Base-by-base conservation (phyloP, 208 protist species). In the Angomonas ambiguus region DNA sequence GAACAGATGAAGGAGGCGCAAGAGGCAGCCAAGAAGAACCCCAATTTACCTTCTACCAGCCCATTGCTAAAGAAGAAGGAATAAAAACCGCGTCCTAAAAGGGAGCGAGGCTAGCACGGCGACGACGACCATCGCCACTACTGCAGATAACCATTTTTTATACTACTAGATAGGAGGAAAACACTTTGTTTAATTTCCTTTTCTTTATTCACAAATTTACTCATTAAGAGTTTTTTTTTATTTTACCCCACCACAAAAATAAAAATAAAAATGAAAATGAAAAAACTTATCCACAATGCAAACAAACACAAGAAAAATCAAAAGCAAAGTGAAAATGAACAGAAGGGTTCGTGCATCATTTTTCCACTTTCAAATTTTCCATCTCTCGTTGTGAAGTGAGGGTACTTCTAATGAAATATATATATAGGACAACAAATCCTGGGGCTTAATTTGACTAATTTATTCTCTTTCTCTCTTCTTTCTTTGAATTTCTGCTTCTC, bases 1-100 rank as follows among this genome's bases (percentile, higher is more conserved):
- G 76, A 83, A 22, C 60, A 71, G 30, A 71, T 48, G 20, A 38
- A 64, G 48, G 64, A 66, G 16, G 65, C 72, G 25, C 58, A 79
- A 24, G 53, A 68, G 53, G 57, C 74, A 10, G 73, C 71, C 35
- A 56, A 69, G 74, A 25, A 60, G 31, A 71, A 72, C 49, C 49
- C 49, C 10, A 20, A 6, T 5, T 24, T 56, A 25, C 49, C 49
- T 5, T 24, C 10, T 24, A 16, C 6, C 10, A 56, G 49, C 49
- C 49, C 49, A 25, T 24, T 56, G n/a, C 49, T 56, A 24, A 16
- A 25, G 49, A 11, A 56, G 27, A 16, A 56, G n/a, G 6, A 20
- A 6, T 18, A 56, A 11, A 71, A 60, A 18, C 65, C 68, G 4
- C 65, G 65, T 28, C 51, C 41, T 31, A 57, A n/a, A n/a, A n/a